Evolutionary conservation across 139 green algal genomes (phyloP), one percentile per base, ranked within the genome.

Genomic region (Tetratostichococcus sp.): DNA sequence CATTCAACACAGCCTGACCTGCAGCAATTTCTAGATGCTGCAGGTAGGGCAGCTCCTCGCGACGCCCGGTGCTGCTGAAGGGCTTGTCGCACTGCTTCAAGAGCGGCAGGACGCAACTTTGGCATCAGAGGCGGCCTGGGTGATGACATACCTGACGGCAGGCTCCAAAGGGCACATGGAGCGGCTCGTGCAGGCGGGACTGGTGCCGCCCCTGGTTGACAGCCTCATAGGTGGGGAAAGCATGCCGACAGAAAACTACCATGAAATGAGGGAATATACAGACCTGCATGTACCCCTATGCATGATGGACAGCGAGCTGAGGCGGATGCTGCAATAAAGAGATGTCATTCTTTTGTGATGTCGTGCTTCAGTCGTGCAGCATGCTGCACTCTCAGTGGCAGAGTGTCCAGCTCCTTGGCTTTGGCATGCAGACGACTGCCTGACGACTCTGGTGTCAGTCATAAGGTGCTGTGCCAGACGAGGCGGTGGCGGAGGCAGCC

Each of bases 121-220:
- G 35, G 72, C 75, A 4, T 81, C 76, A 30, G 75, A 80, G 66
- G 68, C 65, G 30, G 42, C 43, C 25, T 80, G 75, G 75, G 50
- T 80, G 43, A 31, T 76, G 50, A 77, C 82, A 0, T 86, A 80
- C 0, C 14, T 84, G 3, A 80, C 76, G 16, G 59, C 62, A 28
- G 65, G 31, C 4, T 33, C 70, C 6, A 28, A 72, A 30, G 67
- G 17, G 70, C 33, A 76, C 50, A 33, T 83, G 4, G 32, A 73
- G 6, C 39, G 32, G 34, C n/a, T 83, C 6, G 35, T 75, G 21
- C 25, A 42, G 21, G 68, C 43, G 11, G 69, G 69, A 26, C 30
- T 80, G 68, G 30, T 75, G 31, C 30, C 39, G 8, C 69, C 30
- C 2, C 50, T 80, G 25, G 6, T 80, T 1, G 33, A 74, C 4